A percentile compares a stretch with the other conserved stretches of the same genome.
Conservation (phyloP, 1,139 yeast genomes). For the Scheffersomyces cryptocercus region DNA sequence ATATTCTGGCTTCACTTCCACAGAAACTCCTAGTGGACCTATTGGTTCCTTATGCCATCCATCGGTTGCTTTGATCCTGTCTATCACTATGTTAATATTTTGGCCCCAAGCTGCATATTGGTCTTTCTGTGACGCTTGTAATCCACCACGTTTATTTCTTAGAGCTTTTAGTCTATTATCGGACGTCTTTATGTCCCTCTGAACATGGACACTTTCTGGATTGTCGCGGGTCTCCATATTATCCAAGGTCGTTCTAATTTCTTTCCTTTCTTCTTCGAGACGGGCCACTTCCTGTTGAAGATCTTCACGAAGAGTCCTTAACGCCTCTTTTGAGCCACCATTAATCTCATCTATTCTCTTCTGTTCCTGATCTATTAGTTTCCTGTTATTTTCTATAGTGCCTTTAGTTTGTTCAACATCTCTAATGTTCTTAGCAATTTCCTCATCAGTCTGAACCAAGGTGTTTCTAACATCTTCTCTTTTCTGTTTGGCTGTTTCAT, state of each 20-base stretch:
- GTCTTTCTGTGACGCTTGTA: conserved; percentile 25
- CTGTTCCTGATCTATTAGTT: conserved; percentile 28
- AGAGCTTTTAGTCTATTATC: conserved; percentile 7
- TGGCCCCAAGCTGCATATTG: conserved; percentile 50
- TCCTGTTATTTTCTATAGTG: conserved; percentile 22
- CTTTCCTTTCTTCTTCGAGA: conserved; percentile 12
- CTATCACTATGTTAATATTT: conserved; percentile 40
- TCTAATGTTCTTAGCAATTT: conserved; percentile 15
- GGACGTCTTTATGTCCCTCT: conserved; percentile 1
- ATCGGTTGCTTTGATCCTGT: conserved; percentile 35
- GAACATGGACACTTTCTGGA: conserved; percentile 4
- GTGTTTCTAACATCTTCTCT: conserved; percentile 17
- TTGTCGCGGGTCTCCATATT: conserved; percentile 14
- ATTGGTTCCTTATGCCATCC: conserved; percentile 56
- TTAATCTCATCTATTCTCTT: conserved; percentile 36
- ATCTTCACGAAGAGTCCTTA: conserved; percentile 15
- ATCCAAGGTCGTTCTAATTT: conserved; percentile 15
- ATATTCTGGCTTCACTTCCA: conserved; percentile 57
- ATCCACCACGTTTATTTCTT: conserved; percentile 13
- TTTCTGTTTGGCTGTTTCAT: conserved; percentile 11
- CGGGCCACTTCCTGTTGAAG: conserved; percentile 13
- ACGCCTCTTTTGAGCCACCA: conserved; percentile 40
- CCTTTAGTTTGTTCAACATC: conserved; percentile 28
- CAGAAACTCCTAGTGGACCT: conserved; percentile 80
- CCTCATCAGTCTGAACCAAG: conserved; percentile 17